Base-by-base conservation (phyloP, 139 green algal genomes). In the Chlamydomonas eustigma region DNA sequence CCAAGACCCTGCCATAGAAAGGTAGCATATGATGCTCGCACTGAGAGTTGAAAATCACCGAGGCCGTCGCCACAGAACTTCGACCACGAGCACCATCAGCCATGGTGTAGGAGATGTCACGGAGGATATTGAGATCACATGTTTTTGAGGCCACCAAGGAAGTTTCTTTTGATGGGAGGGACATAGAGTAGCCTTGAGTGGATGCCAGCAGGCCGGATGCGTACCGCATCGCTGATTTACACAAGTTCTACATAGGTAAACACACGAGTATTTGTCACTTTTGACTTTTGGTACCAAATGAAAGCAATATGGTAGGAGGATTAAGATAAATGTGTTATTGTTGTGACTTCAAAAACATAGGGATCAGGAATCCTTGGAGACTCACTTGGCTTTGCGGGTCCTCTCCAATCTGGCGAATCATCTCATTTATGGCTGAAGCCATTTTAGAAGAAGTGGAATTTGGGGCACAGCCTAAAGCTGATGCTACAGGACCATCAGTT, bases 11-110 rank as follows among this genome's bases (percentile, higher is more conserved):
- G 50, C 95, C 95, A 69, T 97, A 91, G 44, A 99, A 99, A 0
- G 95, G 95, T 75, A 99, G 87, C 85, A 99, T 88, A 80, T 99
- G 95, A 86, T 99, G 95, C 83, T 99, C 95, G 79, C 95, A 99
- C 77, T 94, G 89, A 73, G 32, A 73, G 4, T 39, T 73, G 34
- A 51, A 73, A 3, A 44, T 37, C 12, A 73, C 3, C 34, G 34
- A 31, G 32, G 30, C 25, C 6, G 25, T 37, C 5, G 63, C 25
- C 30, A 35, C 63, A 8, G 5, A 35, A 22, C 25, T 70, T 22
- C n/a, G 8, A 37, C 63, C 30, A 70, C 44, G 44, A n/a, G n/a
- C n/a, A n/a, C n/a, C 44, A 18, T 58, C 44, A 12, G 12, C 44
- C 44, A 58, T 18, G 44, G 44, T 28, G 44, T 28, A 58, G 44